Conservation (phyloP, 1,284 basidiomycete species). For the Boletus sp. region DNA sequence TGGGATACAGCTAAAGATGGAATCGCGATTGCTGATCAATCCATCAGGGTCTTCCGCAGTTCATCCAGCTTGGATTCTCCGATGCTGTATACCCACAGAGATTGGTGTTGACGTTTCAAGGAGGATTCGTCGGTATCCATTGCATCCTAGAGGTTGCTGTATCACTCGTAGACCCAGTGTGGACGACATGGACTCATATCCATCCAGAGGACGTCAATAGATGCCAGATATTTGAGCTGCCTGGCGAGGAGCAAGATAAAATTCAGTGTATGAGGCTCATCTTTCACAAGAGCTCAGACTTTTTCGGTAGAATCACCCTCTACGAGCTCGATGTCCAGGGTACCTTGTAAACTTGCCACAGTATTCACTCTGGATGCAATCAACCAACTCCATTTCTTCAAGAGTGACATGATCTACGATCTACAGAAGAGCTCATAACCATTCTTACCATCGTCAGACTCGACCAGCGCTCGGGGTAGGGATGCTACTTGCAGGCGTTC, state of each 20-base stretch:
- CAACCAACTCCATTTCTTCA: constrained; percentile 34
- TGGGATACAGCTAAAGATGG: constrained; percentile 30
- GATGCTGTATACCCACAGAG: constrained; percentile 54
- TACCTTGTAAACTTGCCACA: constrained; percentile 1
- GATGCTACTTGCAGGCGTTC: constrained; percentile 6
- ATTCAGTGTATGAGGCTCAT: constrained; percentile 60
- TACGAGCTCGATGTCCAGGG: constrained; percentile 67
- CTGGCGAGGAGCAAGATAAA: constrained; percentile 31
- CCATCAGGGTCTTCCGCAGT: constrained; percentile 71
- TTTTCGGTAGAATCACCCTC: constrained; percentile 75
- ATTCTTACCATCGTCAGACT: constrained; percentile 11
- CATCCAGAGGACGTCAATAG: constrained; percentile 80
- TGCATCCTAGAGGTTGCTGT: constrained; percentile 53
- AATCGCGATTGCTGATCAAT: constrained; percentile 14
- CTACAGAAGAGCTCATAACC: constrained; percentile 7
- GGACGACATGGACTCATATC: constrained; percentile 55
- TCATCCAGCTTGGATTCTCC: constrained; percentile 64
- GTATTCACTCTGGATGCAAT: constrained; percentile 25
- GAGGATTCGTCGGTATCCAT: constrained; percentile 75
- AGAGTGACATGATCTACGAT: constrained; percentile 23
- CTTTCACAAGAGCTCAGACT: constrained; percentile 78
- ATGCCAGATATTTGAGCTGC: constrained; percentile 64
- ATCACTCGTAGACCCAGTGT: constrained; percentile 38
- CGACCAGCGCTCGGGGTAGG: neutral
- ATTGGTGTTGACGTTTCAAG: constrained; percentile 76